A percentile compares a stretch with the other conserved stretches of the same genome.
Evolutionary conservation across 768 basidiomycete genomes (phyloP).

Genomic region (Mycena floridula): DNA sequence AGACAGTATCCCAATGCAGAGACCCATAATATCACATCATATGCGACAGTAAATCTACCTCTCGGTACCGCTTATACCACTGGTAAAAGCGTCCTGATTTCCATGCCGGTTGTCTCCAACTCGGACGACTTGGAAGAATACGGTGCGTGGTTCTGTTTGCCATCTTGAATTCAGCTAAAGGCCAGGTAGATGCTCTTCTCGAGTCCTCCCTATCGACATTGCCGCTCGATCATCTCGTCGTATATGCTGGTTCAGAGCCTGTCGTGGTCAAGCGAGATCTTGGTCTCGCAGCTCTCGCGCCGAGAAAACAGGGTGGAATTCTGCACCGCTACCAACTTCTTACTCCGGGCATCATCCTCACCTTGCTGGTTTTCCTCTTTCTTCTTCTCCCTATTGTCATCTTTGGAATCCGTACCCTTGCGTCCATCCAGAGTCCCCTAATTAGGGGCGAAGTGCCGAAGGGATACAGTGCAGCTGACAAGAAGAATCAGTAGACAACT

Average conservation of each 20-base stretch:
- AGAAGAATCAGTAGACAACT: slow-evolving; percentile 73
- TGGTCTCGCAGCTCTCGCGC: slow-evolving; percentile 19
- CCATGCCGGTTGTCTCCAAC: slow-evolving; percentile 19
- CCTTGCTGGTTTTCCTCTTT: slow-evolving; percentile 60
- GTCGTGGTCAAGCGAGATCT: slow-evolving; percentile 34
- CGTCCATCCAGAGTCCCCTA: slow-evolving; percentile 69
- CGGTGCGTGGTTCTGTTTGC: slow-evolving; percentile 45
- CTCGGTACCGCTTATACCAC: slow-evolving; percentile 38
- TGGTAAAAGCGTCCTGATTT: slow-evolving; percentile 51
- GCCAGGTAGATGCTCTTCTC: slow-evolving; percentile 35
- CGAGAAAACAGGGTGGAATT: slow-evolving; percentile 42
- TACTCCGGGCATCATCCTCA: slow-evolving; percentile 66
- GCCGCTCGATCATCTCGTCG: slow-evolving; percentile 53
- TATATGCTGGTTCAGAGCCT: slow-evolving; percentile 53
- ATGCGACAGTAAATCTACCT: slow-evolving; percentile 30
- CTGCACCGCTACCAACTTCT: slow-evolving; percentile 72
- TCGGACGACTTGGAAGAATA: slow-evolving; percentile 43
- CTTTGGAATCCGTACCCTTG: slow-evolving; percentile 58
- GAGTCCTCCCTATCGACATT: slow-evolving; percentile 38
- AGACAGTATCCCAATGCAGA: slow-evolving; percentile 60
- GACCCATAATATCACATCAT: slow-evolving; percentile 14
- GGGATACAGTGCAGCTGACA: slow-evolving; percentile 62
- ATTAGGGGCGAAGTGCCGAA: slow-evolving; percentile 57
- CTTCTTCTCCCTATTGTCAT: slow-evolving; percentile 61
- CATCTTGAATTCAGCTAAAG: background rate